Base-by-base conservation (phyloP, 2,329 filamentous ascomycete species). In the Rhinocladiella mackenziei region DNA sequence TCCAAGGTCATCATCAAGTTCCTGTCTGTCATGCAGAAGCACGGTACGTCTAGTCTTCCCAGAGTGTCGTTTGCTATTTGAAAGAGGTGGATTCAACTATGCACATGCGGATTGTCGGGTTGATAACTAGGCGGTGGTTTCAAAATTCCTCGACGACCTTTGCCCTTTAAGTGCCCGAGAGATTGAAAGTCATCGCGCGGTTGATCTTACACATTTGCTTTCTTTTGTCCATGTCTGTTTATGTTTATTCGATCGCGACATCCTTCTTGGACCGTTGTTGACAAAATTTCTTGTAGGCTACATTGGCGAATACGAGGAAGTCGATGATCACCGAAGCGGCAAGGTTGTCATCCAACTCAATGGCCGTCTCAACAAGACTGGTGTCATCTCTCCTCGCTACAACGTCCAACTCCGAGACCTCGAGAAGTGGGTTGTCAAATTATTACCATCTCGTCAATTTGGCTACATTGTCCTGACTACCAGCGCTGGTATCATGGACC, bases 161-260 rank as follows among this genome's bases (percentile, higher is more conserved):
- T 88, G 91, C 88, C 89, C 88, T 98, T 97, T 98, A 97, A 97
- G 82, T 94, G 82, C 81, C 88, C 91, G 92, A 94, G 86, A 98
- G 74, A 98, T 92, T 70, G 75, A 86, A 67, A 48, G 61, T 62
- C 61, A 57, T 59, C 62, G 70, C 70, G 80, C 83, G 83, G 83
- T 60, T 80, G 84, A 84, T 91, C 89, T 96, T 94, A 95, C 89
- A 95, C 85, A 84, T 94, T 43, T 88, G 74, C 66, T 63, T 75
- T 70, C 56, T 58, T 59, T 66, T 56, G 57, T 26, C 55, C 68
- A 71, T 92, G 85, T 89, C 82, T 85, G 74, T 77, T 79, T 86
- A 84, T 83, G 96, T 95, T 94, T 94, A 82, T 84, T 82, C 78
- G 77, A 45, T 83, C 81, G 88, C 85, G 77, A 97, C 88, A 97